A percentile compares a stretch with the other conserved stretches of the same genome.
Conservation (phyloP, 495 filamentous ascomycete genomes). For the Annulohypoxylon maeteangense region DNA sequence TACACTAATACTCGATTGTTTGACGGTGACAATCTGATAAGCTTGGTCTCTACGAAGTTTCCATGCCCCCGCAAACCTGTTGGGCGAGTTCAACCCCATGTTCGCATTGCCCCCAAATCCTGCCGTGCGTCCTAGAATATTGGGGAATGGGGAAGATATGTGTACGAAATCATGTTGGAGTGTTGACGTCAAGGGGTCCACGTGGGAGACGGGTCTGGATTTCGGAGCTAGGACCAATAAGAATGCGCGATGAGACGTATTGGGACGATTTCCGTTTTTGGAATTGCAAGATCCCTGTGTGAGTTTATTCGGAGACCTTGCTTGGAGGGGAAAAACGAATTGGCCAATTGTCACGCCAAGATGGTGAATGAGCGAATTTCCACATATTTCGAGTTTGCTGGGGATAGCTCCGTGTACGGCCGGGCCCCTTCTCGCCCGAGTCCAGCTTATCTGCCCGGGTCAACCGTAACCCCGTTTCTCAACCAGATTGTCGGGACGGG, state of each 20-base stretch:
- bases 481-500: not conserved
- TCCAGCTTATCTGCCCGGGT: not conserved
- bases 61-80: not conserved
- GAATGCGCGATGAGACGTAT: not conserved
- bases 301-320: not conserved
- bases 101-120: not conserved
- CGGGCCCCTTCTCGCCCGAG: not conserved
- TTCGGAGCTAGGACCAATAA: not conserved
- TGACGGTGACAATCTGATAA: not conserved
- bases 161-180: constrained; percentile 17
- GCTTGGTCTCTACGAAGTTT: not conserved
- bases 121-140: constrained; percentile 22
- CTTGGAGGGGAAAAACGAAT: not conserved
- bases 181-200: constrained; percentile 40
- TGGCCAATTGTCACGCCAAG: not conserved
- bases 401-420: not conserved
- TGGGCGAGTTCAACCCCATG: not conserved
- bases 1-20: not conserved
- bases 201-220: constrained; percentile 1
- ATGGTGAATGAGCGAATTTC: not conserved
- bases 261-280: not conserved
- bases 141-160: constrained; percentile 19
- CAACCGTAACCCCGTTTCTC: not conserved
- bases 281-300: not conserved
- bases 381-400: not conserved